These are phyloP conservation scores for Perilla frutescens DNA, from an alignment of 257 asterid genomes.

Conservation along the genomic window DNA sequence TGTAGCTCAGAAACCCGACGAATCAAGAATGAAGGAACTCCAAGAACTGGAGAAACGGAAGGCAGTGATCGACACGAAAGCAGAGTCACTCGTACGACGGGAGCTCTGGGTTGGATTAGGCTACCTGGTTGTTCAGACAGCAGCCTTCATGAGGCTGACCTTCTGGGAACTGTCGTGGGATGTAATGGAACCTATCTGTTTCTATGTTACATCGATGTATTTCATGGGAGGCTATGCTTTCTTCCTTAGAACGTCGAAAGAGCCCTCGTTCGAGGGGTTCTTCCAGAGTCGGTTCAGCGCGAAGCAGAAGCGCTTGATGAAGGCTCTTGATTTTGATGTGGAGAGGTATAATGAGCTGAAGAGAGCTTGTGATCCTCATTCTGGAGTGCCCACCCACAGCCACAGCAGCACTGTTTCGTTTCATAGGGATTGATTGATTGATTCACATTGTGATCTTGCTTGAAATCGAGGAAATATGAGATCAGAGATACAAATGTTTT, in stretches of 20 bases:
- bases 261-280: constrained; percentile 87
- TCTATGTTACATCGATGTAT: constrained; percentile 76
- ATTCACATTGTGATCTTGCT: too few relatives aligned
- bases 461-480: constrained; percentile 11
- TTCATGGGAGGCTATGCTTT: constrained; percentile 84
- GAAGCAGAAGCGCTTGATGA: constrained; percentile 70
- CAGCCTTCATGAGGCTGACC: constrained; percentile 87
- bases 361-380: constrained; percentile 48
- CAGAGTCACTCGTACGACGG: constrained; percentile 52
- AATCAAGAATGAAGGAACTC: constrained; percentile 61
- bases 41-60: constrained; percentile 70
- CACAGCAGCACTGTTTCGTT: background rate
- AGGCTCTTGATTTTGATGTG: constrained; percentile 59
- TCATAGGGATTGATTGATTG: constrained; percentile 6
- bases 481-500: constrained; percentile 3
- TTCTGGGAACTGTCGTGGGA: constrained; percentile 98
- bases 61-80: constrained; percentile 60
- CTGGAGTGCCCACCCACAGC: background rate
- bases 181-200: constrained; percentile 97
- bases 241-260: constrained; percentile 77
- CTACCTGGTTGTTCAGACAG: constrained; percentile 69
- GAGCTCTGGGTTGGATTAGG: constrained; percentile 89
- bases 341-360: constrained; percentile 66
- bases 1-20: constrained; percentile 38
- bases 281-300: constrained; percentile 72